phyloP scores from a whole-genome alignment of 2,329 filamentous ascomycete species.

The Trichoderma citrinoviride region DNA sequence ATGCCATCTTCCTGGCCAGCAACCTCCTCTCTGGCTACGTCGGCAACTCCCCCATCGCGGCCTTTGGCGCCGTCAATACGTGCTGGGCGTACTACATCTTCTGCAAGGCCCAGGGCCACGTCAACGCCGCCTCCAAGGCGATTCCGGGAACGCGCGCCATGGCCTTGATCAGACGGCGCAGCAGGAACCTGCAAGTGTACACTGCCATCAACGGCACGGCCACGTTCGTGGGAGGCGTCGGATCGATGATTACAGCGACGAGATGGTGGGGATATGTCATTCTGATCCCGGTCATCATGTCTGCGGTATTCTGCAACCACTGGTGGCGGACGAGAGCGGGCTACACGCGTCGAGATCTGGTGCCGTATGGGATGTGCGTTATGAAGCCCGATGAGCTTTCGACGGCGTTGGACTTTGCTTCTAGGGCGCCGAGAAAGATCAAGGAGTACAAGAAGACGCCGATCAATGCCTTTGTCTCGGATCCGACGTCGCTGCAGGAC shows the following conservation, averaged over 20 bases:
- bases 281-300: slow-evolving; percentile 48
- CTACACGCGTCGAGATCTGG: slow-evolving; percentile 33
- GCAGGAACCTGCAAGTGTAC: slow-evolving; percentile 44
- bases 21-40: slow-evolving; percentile 56
- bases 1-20: slow-evolving; percentile 42
- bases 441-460: slow-evolving; percentile 11
- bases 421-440: slow-evolving; percentile 21
- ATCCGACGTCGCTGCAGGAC: slow-evolving; percentile 20
- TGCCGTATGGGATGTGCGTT: background rate
- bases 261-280: slow-evolving; percentile 54
- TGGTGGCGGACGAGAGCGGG: slow-evolving; percentile 48
- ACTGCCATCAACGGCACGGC: slow-evolving; percentile 44
- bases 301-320: slow-evolving; percentile 46
- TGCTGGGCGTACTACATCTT: slow-evolving; percentile 47
- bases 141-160: slow-evolving; percentile 30
- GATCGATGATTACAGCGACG: slow-evolving; percentile 49
- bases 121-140: slow-evolving; percentile 28
- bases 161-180: slow-evolving; percentile 37
- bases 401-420: slow-evolving; percentile 26
- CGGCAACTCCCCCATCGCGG: slow-evolving; percentile 49
- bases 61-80: slow-evolving; percentile 49
- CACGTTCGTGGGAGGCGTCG: slow-evolving; percentile 47
- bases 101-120: slow-evolving; percentile 40
- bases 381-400: slow-evolving; percentile 22
- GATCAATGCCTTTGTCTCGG: slow-evolving; percentile 21